Conservation (phyloP, 176 grass and related monocot species). For the Otatea glauca region DNA sequence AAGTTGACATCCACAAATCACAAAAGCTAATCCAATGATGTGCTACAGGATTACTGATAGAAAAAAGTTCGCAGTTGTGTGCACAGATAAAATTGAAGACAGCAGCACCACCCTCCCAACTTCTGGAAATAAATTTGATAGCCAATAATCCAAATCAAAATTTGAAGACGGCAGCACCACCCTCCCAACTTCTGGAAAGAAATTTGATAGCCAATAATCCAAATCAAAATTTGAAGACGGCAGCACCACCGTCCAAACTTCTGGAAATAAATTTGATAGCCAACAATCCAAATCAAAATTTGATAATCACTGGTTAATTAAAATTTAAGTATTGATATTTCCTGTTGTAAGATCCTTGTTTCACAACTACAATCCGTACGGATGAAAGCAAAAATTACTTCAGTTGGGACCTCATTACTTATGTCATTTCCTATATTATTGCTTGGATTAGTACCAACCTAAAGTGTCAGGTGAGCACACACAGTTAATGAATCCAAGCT, state of each 20-base stretch:
- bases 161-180: neutral
- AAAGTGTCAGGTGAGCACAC: neutral
- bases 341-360: neutral
- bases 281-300: neutral
- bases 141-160: conserved; percentile 6
- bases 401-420: neutral
- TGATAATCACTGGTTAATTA: neutral
- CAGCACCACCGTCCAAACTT: neutral
- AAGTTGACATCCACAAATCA: neutral
- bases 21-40: neutral
- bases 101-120: too few relatives aligned
- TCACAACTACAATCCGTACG: neutral
- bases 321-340: neutral
- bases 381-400: neutral
- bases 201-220: conserved; percentile 5
- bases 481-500: neutral
- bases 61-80: neutral
- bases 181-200: neutral
- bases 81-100: neutral
- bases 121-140: conserved; percentile 23
- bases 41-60: neutral
- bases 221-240: neutral
- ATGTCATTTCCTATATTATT: neutral
- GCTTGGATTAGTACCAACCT: neutral
- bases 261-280: conserved; percentile 13